Evolutionary conservation across 129 eudicot species (phyloP), one percentile per base, ranked within the genome.

Genomic region (Oenanthe sinensis): DNA sequence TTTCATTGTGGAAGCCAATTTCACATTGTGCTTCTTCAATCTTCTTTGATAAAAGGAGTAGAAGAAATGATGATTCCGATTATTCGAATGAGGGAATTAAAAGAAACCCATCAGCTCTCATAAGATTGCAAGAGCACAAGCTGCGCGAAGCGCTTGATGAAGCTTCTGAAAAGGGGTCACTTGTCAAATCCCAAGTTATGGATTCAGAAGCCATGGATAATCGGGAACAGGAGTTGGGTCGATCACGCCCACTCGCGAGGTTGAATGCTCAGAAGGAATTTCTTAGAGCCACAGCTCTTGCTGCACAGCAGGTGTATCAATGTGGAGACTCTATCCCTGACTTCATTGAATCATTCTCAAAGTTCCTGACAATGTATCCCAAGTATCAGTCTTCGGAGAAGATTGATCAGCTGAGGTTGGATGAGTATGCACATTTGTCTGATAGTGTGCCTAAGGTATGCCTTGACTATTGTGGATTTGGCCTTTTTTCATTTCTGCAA

Each of bases 1-100:
- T 88, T 83, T 88, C 91, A 90, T 87, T 90, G 82, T 90, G 96
- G 96, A 90, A 90, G 68, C 91, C 90, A 65, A 86, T 90, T 47
- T 87, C 85, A 10, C 91, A 85, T 80, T 90, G 87, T 85, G 90
- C 91, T 76, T 78, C 88, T 81, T 69, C 86, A 14, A 60, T 87
- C 74, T 50, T 81, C 15, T 67, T 67, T 75, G 86, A 87, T 84
- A 87, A 88, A 81, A 90, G 79, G 82, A 79, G 81, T 81, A 84
- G 84, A 62, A 82, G 70, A 37, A 82, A 83, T 67, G 86, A 82
- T 81, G 90, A 81, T 80, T 76, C 81, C 45, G 80, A 75, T 58
- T 72, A 78, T 50, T 63, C 81, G 2, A 24, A 47, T 36, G 82
- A 81, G 10, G 84, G 80, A 30, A 60, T 58, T 55, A 84, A 77